phyloP scores from a whole-genome alignment of 140 eudicot genomes.

The Oenanthe javanica region DNA sequence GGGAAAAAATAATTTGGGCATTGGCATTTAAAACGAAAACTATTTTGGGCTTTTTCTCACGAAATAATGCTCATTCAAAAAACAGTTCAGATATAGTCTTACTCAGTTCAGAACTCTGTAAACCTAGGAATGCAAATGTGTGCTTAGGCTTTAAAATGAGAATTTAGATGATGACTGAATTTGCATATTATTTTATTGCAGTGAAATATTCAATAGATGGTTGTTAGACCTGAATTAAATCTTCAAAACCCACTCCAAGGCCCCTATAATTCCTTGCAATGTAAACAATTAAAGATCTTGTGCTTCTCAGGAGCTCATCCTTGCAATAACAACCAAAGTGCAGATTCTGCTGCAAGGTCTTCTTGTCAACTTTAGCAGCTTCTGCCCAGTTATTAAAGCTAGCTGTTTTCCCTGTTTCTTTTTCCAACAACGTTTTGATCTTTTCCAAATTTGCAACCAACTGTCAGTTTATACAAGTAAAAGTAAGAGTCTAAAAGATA shows the following conservation, averaged over 20 bases:
- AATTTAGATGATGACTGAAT: background rate
- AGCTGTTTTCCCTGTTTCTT: constrained; percentile 56
- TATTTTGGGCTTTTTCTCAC: background rate
- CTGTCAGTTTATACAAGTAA: constrained; percentile 31
- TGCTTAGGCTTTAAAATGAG: background rate
- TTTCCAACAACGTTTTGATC: constrained; percentile 43
- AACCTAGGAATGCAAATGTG: background rate
- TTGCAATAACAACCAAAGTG: constrained; percentile 76
- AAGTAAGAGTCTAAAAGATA: background rate
- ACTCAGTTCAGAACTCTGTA: constrained; percentile 1
- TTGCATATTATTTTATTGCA: background rate
- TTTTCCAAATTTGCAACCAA: constrained; percentile 66
- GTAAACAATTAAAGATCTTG: constrained; percentile 63
- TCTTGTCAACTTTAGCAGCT: constrained; percentile 68
- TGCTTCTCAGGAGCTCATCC: constrained; percentile 80
- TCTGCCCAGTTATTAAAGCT: constrained; percentile 72
- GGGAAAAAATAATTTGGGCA: background rate
- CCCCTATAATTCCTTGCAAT: constrained; percentile 66
- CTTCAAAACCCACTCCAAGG: constrained; percentile 65
- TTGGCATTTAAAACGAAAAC: background rate
- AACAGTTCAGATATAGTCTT: background rate
- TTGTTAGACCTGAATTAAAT: constrained; percentile 66
- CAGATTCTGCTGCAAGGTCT: constrained; percentile 51
- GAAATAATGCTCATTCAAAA: background rate
- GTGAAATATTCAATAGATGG: background rate